Evolutionary conservation across 2,329 filamentous ascomycete genomes (phyloP), one percentile per base, ranked within the genome.

Genomic region (Meredithiella fracta): DNA sequence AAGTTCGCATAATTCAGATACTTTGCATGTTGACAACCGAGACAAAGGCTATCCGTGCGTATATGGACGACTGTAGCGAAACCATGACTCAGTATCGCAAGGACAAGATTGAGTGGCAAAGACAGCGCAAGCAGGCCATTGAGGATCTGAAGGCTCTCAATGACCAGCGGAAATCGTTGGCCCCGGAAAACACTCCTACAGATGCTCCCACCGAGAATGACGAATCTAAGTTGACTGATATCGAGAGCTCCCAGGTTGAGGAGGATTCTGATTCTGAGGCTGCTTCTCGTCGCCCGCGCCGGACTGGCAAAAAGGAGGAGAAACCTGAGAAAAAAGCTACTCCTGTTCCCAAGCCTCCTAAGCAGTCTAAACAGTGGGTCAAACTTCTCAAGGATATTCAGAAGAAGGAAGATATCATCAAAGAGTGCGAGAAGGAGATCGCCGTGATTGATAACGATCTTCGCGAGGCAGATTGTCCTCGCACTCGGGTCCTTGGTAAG

Each of bases 61-160:
- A 94, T 65, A 85, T 98, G 74, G 88, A 95, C 62, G 84, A 91
- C 60, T 94, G 90, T 69, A 88, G 85, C 61, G 86, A 91, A 64
- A 86, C 88, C 55, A 96, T 97, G 90, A 98, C 92, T 1, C 80
- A 82, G 55, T 88, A 94, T 64, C 83, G 92, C 52, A 98, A 98
- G 68, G 86, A 94, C 66, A 96, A 95, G 71, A 95, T 96, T 59
- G 87, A 94, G 61, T 85, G 82, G 69, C 91, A 97, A 69, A 80
- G 89, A 61, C 80, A 85, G 62, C 82, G 85, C 60, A 82, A 82
- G 62, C 74, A 78, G 67, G 72, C 73, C 6, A 70, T 82, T 37
- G 83, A 89, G 66, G 83, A 89, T 54, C 70, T 91, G 25, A 82
- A 80, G 60, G 70, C 73, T 25, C 72, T 89, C 1, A 83, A 87